These are phyloP conservation scores for Chlorella sorokiniana DNA, from an alignment of 139 green algal genomes.

Conservation along the genomic window DNA sequence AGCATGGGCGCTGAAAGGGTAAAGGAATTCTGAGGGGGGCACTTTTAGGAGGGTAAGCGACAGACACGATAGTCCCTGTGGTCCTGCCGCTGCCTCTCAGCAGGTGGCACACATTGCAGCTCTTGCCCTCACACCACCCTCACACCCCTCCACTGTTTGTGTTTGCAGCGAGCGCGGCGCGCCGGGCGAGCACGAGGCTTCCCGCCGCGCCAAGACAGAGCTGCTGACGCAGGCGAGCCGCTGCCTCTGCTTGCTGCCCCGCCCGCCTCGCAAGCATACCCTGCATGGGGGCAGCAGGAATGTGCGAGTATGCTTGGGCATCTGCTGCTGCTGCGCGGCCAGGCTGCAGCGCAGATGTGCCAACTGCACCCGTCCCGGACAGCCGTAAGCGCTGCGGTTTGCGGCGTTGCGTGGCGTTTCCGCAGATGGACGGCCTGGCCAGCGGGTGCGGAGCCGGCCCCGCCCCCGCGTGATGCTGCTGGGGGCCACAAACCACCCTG, in stretches of 20 bases:
- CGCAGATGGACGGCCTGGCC: slow-evolving; percentile 55
- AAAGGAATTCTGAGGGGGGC: too few species aligned
- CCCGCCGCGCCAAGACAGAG: slow-evolving; percentile 90
- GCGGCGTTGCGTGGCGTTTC: not conserved
- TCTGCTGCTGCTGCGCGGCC: not conserved
- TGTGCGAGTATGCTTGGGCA: not conserved
- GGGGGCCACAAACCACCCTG: slow-evolving; percentile 96
- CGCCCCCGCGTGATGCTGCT: slow-evolving; percentile 87
- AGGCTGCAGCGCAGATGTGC: not conserved
- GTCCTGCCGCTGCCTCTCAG: too few species aligned
- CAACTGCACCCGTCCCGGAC: not conserved
- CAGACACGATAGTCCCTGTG: too few species aligned
- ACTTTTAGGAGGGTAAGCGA: too few species aligned
- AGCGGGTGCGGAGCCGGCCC: slow-evolving; percentile 21
- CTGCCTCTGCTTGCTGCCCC: not conserved
- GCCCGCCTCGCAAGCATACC: not conserved
- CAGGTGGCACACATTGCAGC: too few species aligned
- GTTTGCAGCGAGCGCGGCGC: slow-evolving; percentile 81
- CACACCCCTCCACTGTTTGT: slow-evolving; percentile 85
- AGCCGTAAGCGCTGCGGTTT: not conserved
- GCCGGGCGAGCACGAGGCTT: slow-evolving; percentile 89
- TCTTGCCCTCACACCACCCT: slow-evolving; percentile 21
- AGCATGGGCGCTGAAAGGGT: too few species aligned
- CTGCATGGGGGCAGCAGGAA: not conserved
- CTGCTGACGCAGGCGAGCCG: slow-evolving; percentile 84